Conservation (phyloP, 1,284 basidiomycete genomes). For the Omphalotus olearius region DNA sequence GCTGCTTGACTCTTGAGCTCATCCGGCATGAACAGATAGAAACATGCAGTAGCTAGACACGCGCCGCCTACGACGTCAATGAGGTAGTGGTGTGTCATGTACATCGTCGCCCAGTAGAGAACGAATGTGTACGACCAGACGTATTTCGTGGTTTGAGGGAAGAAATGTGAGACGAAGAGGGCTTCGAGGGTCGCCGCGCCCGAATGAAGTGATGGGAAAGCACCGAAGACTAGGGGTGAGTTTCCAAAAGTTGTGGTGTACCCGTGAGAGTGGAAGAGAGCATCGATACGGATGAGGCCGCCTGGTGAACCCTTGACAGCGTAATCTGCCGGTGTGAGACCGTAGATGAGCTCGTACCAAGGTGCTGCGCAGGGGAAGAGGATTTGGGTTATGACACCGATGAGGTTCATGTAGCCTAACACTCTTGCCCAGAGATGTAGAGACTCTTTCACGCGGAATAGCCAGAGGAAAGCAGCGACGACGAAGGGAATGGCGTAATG, state of each 20-base stretch:
- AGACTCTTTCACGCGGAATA: slow-evolving; percentile 66
- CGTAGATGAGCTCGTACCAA: slow-evolving; percentile 98
- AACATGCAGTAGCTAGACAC: slow-evolving; percentile 83
- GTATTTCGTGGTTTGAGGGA: slow-evolving; percentile 66
- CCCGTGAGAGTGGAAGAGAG: slow-evolving; percentile 73
- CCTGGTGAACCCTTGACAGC: slow-evolving; percentile 89
- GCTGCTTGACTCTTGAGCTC: slow-evolving; percentile 62
- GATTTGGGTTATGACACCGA: slow-evolving; percentile 88
- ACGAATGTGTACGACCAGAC: slow-evolving; percentile 87
- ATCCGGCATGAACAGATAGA: slow-evolving; percentile 86
- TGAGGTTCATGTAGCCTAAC: slow-evolving; percentile 93
- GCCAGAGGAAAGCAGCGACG: slow-evolving; percentile 65
- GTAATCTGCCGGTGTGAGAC: slow-evolving; percentile 93
- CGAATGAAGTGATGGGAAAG: slow-evolving; percentile 93
- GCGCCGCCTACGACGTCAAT: slow-evolving; percentile 95
- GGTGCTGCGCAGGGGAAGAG: slow-evolving; percentile 92
- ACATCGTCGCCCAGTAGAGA: slow-evolving; percentile 99
- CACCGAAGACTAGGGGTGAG: slow-evolving; percentile 94
- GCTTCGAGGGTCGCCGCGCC: slow-evolving; percentile 91
- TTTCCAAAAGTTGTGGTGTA: slow-evolving; percentile 87
- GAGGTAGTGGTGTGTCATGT: slow-evolving; percentile 95
- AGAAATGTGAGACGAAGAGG: slow-evolving; percentile 93
- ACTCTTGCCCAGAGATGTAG: slow-evolving; percentile 86
- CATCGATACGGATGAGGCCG: slow-evolving; percentile 90
- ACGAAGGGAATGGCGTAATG: slow-evolving; percentile 88